Percentiles rank a stretch among this genome's conserved stretches.
Conservation (phyloP, 768 basidiomycete genomes). For the Tricholoma matsutake region DNA sequence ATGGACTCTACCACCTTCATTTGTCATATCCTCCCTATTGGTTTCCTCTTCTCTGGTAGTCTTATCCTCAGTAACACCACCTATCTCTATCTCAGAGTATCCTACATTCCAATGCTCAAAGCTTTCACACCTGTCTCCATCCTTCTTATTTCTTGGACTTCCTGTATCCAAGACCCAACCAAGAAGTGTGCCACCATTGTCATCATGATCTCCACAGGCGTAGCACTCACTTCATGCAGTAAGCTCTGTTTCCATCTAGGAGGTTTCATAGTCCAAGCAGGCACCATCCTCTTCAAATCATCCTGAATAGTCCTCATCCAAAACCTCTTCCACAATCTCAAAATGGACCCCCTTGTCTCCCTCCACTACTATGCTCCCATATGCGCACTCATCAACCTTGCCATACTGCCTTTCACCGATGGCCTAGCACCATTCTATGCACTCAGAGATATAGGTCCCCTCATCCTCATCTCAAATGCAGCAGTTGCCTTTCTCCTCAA, state of each 20-base stretch:
- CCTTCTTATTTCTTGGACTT: conserved; percentile 88
- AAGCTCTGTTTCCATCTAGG: conserved; percentile 82
- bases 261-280: conserved; percentile 86
- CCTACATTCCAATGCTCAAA: conserved; percentile 98
- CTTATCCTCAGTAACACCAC: conserved; percentile 90
- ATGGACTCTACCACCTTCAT: conserved; percentile 79
- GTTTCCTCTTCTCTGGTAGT: conserved; percentile 88
- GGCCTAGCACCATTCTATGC: conserved; percentile 79
- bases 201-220: conserved; percentile 86
- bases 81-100: conserved; percentile 86
- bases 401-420: conserved; percentile 88
- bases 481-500: conserved; percentile 85
- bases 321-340: conserved; percentile 88
- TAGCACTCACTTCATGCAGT: conserved; percentile 86
- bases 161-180: conserved; percentile 86
- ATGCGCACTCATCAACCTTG: conserved; percentile 85
- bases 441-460: conserved; percentile 59
- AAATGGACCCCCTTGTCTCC: conserved; percentile 97
- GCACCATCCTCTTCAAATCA: conserved; percentile 89
- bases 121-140: conserved; percentile 91
- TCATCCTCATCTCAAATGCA: conserved; percentile 81
- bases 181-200: conserved; percentile 80
- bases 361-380: conserved; percentile 96
- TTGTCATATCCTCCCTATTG: conserved; percentile 89
- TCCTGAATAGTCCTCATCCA: conserved; percentile 96